Base-by-base conservation (phyloP, 768 basidiomycete species). In the Pleurotus sapidus region DNA sequence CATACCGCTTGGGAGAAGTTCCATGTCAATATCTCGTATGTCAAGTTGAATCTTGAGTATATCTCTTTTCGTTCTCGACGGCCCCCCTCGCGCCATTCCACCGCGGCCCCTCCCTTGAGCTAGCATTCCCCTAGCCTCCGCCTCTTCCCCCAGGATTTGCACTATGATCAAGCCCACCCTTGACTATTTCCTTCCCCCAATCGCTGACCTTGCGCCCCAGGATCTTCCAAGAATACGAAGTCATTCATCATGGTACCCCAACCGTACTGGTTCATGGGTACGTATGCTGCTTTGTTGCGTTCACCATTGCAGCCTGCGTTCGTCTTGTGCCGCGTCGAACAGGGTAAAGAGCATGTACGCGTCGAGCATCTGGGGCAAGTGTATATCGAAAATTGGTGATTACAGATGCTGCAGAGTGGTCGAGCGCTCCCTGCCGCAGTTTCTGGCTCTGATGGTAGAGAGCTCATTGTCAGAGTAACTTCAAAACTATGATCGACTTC, bases 221-320 rank as follows among this genome's bases (percentile, higher is more conserved):
- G 70, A 15, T 93, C 90, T 72, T 97, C 95, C 61, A 97, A 76
- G 67, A 86, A 95, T 42, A 78, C 77, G 68, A 94, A 97, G 72
- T 97, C 95, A 63, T 87, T 82, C 86, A 93, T 89, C 86, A 96
- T 88, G 24, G 82, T 80, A 7, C 92, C 91, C 83, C 90, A 93
- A 4, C 84, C 82, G 65, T 93, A 96, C 63, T 84, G 67, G 63
- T 91, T 93, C 84, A 95, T 88, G 11, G 89, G 83, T 14, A 94
- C 84, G 67, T 86, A 92, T 2, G 79, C 80, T 0, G 76, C 84
- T 64, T 86, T 87, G 73, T 94, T 79, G 55, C 92, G 86, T 59
- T 83, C 74, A 9, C 92, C 93, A 0, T 82, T 80, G 66, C 92
- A 94, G 12, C 78, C 77, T 14, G 75, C 77, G 14, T 68, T 59